phyloP scores from a whole-genome alignment of 257 asterid genomes.

The Thymus quinquecostatus region DNA sequence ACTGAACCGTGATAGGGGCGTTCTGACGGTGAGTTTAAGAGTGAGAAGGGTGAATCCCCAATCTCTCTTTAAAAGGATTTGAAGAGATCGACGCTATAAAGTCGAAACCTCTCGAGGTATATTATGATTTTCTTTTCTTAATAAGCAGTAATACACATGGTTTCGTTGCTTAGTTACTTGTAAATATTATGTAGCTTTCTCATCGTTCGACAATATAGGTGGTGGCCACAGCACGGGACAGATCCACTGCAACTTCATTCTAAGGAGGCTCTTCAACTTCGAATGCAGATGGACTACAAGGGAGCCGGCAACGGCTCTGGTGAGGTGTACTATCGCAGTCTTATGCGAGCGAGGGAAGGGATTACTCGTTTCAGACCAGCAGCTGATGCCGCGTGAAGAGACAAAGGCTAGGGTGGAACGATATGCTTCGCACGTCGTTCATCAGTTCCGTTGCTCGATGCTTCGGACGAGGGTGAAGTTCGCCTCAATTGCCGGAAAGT shows the following conservation, averaged over 20 bases:
- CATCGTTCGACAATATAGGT: too few relatives aligned
- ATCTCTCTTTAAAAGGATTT: background rate
- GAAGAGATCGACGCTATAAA: background rate
- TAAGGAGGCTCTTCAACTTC: constrained; percentile 55
- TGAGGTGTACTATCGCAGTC: constrained; percentile 63
- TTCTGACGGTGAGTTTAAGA: constrained; percentile 37
- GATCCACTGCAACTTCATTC: constrained; percentile 68
- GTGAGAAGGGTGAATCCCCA: constrained; percentile 44
- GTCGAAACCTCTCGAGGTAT: too few relatives aligned
- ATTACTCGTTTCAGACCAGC: constrained; percentile 68
- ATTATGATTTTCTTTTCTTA: too few relatives aligned
- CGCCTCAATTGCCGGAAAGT: constrained; percentile 56
- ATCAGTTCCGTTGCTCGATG: constrained; percentile 58
- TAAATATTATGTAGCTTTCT: too few relatives aligned
- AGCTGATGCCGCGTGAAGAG: constrained; percentile 52
- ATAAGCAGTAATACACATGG: too few relatives aligned
- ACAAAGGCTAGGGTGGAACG: constrained; percentile 59
- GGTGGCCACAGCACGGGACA: constrained; percentile 77
- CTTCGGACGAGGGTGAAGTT: constrained; percentile 64
- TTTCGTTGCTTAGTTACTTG: too few relatives aligned
- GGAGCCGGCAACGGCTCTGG: constrained; percentile 68
- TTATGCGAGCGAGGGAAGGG: constrained; percentile 66
- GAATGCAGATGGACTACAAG: constrained; percentile 72
- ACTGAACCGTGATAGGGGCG: too few relatives aligned
- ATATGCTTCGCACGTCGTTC: constrained; percentile 63